Evolutionary conservation across 306 rosid genomes (phyloP).

Genomic region (Vigna trinervia): DNA sequence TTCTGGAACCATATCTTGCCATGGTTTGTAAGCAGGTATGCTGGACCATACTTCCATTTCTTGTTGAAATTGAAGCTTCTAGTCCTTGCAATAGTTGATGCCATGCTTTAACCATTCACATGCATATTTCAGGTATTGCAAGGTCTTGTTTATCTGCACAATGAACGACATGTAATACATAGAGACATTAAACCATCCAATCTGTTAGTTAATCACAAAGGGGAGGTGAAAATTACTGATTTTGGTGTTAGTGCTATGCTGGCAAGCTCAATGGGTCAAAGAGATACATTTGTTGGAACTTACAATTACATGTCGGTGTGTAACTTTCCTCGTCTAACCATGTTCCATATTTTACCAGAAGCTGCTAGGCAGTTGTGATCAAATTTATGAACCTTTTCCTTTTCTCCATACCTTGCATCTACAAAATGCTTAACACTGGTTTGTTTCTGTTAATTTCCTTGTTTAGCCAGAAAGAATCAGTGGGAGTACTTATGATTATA

Average conservation of each 20-base stretch:
- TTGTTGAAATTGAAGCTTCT: conserved; percentile 33
- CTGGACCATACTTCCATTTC: conserved; percentile 15
- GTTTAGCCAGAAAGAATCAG: conserved; percentile 94
- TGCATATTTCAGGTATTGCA: conserved; percentile 73
- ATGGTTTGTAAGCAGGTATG: conserved; percentile 96
- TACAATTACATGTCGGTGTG: conserved; percentile 99
- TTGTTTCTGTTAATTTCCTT: conserved; percentile 44
- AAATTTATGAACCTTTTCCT: conserved; percentile 13
- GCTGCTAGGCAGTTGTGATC: conserved; percentile 15
- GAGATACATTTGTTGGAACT: conserved; percentile 98
- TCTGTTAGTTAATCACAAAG: conserved; percentile 92
- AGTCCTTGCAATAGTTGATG: conserved; percentile 24
- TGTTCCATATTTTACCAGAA: conserved; percentile 27
- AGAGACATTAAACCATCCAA: conserved; percentile 98
- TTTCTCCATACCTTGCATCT: conserved; percentile 1
- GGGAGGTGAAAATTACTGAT: conserved; percentile 98
- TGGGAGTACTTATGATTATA: conserved; percentile 88
- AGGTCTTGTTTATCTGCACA: conserved; percentile 95
- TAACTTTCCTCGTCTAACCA: conserved; percentile 38
- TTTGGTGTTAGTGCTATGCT: conserved; percentile 98
- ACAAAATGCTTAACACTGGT: background rate
- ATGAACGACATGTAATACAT: conserved; percentile 92
- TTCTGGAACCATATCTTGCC: conserved; percentile 99
- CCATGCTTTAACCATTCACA: conserved; percentile 29
- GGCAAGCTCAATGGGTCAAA: conserved; percentile 96